These are phyloP conservation scores for Annulohypoxylon maeteangense DNA, from an alignment of 495 filamentous ascomycete species.

Conservation along the genomic window DNA sequence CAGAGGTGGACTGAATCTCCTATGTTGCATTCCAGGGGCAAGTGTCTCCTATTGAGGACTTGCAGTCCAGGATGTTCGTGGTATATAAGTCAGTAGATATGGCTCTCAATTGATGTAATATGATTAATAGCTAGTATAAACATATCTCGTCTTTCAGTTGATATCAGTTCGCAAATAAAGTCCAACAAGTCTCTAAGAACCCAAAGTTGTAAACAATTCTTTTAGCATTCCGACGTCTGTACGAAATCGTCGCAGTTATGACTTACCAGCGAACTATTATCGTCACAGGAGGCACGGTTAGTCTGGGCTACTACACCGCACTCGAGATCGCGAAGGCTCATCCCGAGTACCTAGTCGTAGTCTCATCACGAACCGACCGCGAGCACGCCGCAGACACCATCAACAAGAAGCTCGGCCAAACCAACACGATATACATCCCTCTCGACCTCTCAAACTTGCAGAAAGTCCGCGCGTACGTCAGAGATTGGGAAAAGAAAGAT, in stretches of 20 bases:
- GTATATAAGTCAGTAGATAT: background rate
- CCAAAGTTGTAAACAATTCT: background rate
- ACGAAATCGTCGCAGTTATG: background rate
- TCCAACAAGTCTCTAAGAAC: no score
- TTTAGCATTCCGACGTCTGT: background rate
- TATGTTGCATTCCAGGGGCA: background rate
- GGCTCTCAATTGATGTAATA: background rate
- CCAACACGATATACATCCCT: conserved; percentile 53
- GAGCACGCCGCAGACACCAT: conserved; percentile 51
- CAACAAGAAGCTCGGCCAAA: conserved; percentile 51
- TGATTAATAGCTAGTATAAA: background rate
- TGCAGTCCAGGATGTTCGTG: background rate
- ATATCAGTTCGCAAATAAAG: background rate
- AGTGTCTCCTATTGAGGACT: background rate
- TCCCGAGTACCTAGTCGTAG: conserved; percentile 53
- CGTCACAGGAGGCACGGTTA: conserved; percentile 60
- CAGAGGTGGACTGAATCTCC: background rate
- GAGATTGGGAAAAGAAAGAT: conserved; percentile 45
- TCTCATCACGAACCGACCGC: conserved; percentile 57
- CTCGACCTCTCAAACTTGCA: conserved; percentile 54
- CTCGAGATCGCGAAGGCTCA: conserved; percentile 58
- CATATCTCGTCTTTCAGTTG: background rate
- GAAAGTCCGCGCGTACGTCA: conserved; percentile 53
- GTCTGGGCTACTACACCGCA: conserved; percentile 58
- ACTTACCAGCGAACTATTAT: conserved; percentile 54